Evolutionary conservation across 2,329 filamentous ascomycete species (phyloP), one percentile per base, ranked within the genome.

Genomic region (Aspergillus floridensis): DNA sequence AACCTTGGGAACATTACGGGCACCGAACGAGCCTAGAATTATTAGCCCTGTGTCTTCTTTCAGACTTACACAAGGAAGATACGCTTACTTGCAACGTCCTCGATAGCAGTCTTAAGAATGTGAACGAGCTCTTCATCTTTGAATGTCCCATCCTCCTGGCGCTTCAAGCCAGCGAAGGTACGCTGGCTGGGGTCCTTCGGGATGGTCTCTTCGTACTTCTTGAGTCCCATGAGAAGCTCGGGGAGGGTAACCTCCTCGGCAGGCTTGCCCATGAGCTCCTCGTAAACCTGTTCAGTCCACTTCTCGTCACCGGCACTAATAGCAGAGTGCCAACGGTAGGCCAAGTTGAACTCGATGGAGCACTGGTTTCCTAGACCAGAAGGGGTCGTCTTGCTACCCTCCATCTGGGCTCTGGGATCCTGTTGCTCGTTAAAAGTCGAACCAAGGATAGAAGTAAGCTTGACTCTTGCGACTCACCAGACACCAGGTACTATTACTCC

Each of bases 321-420:
- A 66, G 88, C 87, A 3, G 90, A 91, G 77, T 96, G 91, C 91
- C 91, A 96, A 63, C 91, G 84, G 74, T 96, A 96, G 65, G 90
- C 89, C 10, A 96, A 81, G 70, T 95, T 96, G 81, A 96, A 96
- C 77, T 96, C 92, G 3, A 89, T 90, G 0, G 90, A 93, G 5
- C 93, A 90, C 64, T 89, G 87, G 68, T 95, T 96, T 53, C 92
- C 92, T 0, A 89, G 85, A 47, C 90, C 92, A 24, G 86, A 82
- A 49, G 90, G 86, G 0, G 88, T 84, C 0, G 85, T 87, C 63
- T 80, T 75, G 52, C 67, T 69, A 81, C 82, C 82, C 44, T 84
- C 86, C 74, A 88, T 89, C 65, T 89, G 85, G 12, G 85, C 83
- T 24, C 91, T 83, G 1, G 91, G 91, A 67, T 95, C 90, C 66